These are phyloP conservation scores for Ciborinia camelliae DNA, from an alignment of 2,329 filamentous ascomycete species.

Conservation along the genomic window DNA sequence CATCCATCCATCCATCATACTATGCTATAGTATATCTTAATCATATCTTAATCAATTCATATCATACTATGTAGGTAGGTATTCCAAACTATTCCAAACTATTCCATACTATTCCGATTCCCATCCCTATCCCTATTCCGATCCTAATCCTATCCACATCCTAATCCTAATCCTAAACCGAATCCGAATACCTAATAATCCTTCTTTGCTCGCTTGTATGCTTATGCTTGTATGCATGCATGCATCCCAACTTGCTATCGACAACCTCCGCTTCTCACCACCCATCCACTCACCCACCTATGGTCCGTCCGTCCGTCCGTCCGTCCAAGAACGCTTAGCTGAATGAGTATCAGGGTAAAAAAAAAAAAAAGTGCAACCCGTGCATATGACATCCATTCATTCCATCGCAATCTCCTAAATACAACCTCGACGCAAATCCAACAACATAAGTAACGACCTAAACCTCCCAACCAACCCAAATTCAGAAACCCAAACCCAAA, in stretches of 20 bases:
- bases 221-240: too few relatives aligned
- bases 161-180: background rate
- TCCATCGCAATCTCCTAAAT: background rate
- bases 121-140: background rate
- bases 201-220: too few relatives aligned
- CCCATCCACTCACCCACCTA: too few relatives aligned
- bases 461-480: background rate
- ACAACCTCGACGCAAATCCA: background rate
- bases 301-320: too few relatives aligned
- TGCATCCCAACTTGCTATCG: background rate
- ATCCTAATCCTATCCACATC: too few relatives aligned
- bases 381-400: background rate
- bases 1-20: too few relatives aligned
- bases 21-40: too few relatives aligned
- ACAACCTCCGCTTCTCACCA: background rate
- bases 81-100: background rate
- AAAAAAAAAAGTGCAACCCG: background rate
- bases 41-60: too few relatives aligned
- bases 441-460: background rate
- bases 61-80: background rate
- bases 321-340: too few relatives aligned
- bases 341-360: too few relatives aligned
- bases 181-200: too few relatives aligned
- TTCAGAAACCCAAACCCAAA: background rate
- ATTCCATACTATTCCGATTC: background rate